Percentiles rank a stretch among this genome's conserved stretches.
Evolutionary conservation across 176 grass and related monocot genomes (phyloP).

Genomic region (Microstegium vimineum): DNA sequence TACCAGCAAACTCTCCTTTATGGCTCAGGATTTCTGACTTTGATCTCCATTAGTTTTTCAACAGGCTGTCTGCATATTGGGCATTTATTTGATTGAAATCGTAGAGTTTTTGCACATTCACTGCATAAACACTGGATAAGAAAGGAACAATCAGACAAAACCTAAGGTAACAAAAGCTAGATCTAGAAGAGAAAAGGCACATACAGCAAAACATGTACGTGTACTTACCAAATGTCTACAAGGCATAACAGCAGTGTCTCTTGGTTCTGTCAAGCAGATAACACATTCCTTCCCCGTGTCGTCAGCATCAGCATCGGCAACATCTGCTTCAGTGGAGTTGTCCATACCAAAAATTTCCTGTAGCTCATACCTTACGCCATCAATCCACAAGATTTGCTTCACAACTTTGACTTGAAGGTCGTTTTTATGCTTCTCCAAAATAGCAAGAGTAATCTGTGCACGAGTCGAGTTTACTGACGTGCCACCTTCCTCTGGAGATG

Average conservation of each 20-base stretch:
- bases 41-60: conserved; percentile 89
- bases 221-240: conserved; percentile 97
- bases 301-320: conserved; percentile 37
- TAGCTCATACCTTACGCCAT: conserved; percentile 69
- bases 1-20: conserved; percentile 38
- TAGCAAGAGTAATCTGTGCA: conserved; percentile 90
- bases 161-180: conserved; percentile 23
- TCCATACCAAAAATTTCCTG: conserved; percentile 87
- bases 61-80: conserved; percentile 94
- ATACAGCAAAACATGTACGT: not conserved
- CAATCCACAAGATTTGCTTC: conserved; percentile 84
- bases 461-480: conserved; percentile 26
- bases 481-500: conserved; percentile 28
- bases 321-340: conserved; percentile 51
- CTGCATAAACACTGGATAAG: conserved; percentile 85
- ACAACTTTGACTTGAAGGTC: conserved; percentile 82
- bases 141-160: conserved; percentile 40
- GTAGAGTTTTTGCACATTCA: conserved; percentile 86
- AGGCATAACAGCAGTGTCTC: conserved; percentile 78
- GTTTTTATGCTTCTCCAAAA: conserved; percentile 66
- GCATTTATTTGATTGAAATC: conserved; percentile 91
- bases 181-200: conserved; percentile 8
- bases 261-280: conserved; percentile 93
- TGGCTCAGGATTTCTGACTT: conserved; percentile 37
- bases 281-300: conserved; percentile 90